Evolutionary conservation across 1,139 yeast genomes (phyloP), one percentile per base, ranked within the genome.

Genomic region (Geotrichum citri-aurantii): DNA sequence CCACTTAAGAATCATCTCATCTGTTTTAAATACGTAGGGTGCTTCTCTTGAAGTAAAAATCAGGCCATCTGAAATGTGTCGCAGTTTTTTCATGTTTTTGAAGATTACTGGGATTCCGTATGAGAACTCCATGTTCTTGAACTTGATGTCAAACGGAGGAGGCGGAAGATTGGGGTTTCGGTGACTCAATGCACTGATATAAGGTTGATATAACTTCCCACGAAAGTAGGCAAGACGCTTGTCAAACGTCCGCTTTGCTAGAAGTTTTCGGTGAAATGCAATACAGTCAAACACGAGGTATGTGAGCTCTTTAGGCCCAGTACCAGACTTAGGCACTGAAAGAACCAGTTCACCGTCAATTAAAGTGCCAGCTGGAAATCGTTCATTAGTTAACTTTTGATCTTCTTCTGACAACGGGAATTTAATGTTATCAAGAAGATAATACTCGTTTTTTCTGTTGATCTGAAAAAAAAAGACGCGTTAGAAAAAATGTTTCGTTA

Each of bases 1-100:
- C 99, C 99, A 95, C 72, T 95, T 95, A 59, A 95, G 75, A 40
- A 75, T 73, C 42, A 73, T 82, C 3, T 82, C 81, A 71, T 93
- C 98, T 0, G 98, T 92, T 12, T 98, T 98, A 64, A 85, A 83
- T 3, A 83, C 80, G 73, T 95, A 95, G 0, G 96, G 95, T 0
- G 95, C 82, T 61, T 84, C 90, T 42, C 95, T 88, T 65, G 96
- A 89, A 1, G 99, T 95, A 71, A 90, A 89, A 62, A 95, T 90
- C 47, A 95, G 79, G 0, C 99, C 99, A 74, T 95, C 99, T 1
- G 95, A 86, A 59, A 88, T 88, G 71, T 95, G 97, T 46, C 89
- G 88, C 56, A 93, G 77, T 10, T 47, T 54, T 27, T 42, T 42
- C 33, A 52, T 24, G 14, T 19, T 27, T 57, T 83, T 80, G 26